Conservation (phyloP, 441 rosid species). For the Aquilaria agallochum region DNA sequence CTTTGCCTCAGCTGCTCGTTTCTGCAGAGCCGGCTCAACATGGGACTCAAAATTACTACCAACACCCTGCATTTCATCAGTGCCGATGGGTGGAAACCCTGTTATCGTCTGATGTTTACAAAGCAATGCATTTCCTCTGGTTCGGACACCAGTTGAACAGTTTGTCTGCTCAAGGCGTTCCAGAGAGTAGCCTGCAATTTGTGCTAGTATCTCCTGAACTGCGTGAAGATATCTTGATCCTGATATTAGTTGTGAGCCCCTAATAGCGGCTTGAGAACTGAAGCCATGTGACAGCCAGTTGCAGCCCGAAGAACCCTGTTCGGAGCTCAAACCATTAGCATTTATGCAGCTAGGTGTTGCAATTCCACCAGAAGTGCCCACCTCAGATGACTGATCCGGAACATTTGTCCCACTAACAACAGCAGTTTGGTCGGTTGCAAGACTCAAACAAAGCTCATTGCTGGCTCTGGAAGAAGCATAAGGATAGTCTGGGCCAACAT, state of each 20-base stretch:
- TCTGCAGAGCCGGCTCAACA: constrained; percentile 26
- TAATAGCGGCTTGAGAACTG: constrained; percentile 27
- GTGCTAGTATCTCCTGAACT: constrained; percentile 82
- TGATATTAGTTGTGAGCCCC: constrained; percentile 36
- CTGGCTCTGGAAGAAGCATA: constrained; percentile 26
- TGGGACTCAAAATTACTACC: constrained; percentile 21
- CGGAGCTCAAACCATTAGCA: constrained; percentile 38
- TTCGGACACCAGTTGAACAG: constrained; percentile 22
- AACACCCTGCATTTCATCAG: constrained; percentile 25
- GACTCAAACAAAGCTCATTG: constrained; percentile 75
- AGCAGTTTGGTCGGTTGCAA: constrained; percentile 50
- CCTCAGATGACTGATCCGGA: constrained; percentile 57
- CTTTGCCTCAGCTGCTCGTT: constrained; percentile 43
- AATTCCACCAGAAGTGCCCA: constrained; percentile 31
- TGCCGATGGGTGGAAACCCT: constrained; percentile 17
- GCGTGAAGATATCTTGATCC: constrained; percentile 68
- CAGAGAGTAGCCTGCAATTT: constrained; percentile 70
- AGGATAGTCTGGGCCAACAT: constrained; percentile 20
- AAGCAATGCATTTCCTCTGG: constrained; percentile 21
- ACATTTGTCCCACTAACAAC: constrained; percentile 24
- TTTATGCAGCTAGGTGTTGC: constrained; percentile 26
- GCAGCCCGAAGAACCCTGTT: constrained; percentile 45
- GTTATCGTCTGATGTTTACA: constrained; percentile 14
- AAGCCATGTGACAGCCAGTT: constrained; percentile 53
- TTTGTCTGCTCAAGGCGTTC: constrained; percentile 41